Evolutionary conservation across 345 rosid species (phyloP).

Genomic region (Citrus mangshanensis): DNA sequence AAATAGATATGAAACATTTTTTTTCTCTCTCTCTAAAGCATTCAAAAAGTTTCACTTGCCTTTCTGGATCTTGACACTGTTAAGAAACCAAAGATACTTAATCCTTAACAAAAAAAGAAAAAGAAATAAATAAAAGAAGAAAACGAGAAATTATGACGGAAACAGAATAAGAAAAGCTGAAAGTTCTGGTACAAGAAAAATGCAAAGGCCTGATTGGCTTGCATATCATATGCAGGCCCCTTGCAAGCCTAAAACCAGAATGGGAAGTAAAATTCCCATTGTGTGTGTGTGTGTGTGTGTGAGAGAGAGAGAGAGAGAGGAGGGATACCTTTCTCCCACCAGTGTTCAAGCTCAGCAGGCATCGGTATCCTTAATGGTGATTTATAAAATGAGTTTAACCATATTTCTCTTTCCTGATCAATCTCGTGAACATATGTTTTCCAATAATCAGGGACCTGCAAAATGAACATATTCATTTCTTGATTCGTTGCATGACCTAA

Average conservation of each 20-base stretch:
- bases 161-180: not conserved
- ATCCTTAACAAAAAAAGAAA: not conserved
- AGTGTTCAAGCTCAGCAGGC: slow-evolving; percentile 95
- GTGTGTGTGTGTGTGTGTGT: too few relatives aligned
- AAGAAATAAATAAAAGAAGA: not conserved
- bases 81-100: not conserved
- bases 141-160: not conserved
- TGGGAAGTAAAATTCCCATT: not conserved
- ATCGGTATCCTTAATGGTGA: slow-evolving; percentile 89
- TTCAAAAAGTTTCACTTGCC: not conserved
- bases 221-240: not conserved
- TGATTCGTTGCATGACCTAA: slow-evolving; percentile 8
- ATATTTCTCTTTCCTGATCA: slow-evolving; percentile 89
- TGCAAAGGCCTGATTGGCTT: not conserved
- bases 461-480: slow-evolving; percentile 16
- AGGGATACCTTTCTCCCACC: slow-evolving; percentile 73
- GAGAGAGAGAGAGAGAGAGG: not conserved
- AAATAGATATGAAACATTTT: not conserved
- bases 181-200: not conserved
- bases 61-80: not conserved
- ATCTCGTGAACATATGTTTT: slow-evolving; percentile 79
- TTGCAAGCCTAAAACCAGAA: not conserved
- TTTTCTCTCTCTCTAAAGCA: not conserved
- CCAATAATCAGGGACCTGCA: slow-evolving; percentile 93
- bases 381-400: slow-evolving; percentile 93